phyloP scores from a whole-genome alignment of 164 flowering plant species.

The Liquidambar formosana region DNA sequence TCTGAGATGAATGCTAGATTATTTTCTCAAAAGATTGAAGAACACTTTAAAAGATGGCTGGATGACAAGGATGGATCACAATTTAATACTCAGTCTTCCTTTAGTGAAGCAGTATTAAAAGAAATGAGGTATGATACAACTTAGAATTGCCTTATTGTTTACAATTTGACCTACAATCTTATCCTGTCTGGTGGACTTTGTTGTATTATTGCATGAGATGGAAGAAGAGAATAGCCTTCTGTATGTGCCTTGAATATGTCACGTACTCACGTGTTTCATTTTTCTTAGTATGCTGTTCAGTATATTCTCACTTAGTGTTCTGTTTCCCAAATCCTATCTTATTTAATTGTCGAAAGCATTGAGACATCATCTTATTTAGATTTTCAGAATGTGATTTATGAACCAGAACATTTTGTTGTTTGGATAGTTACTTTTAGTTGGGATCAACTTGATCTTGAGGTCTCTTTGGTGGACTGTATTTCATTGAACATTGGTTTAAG shows the following conservation, averaged over 20 bases:
- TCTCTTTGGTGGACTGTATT: not conserved
- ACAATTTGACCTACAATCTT: not conserved
- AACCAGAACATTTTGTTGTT: not conserved
- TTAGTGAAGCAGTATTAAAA: conserved; percentile 24
- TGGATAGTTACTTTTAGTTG: not conserved
- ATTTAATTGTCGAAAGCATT: not conserved
- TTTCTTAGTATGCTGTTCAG: not conserved
- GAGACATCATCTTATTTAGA: not conserved
- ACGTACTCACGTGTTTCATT: too few species aligned
- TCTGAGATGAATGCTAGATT: conserved; percentile 30
- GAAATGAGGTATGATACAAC: conserved; percentile 45
- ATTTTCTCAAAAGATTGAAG: conserved; percentile 34
- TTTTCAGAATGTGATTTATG: not conserved
- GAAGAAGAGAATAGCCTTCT: not conserved
- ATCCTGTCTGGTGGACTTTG: not conserved
- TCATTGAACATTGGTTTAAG: not conserved
- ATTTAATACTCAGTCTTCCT: conserved; percentile 5
- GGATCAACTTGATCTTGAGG: not conserved
- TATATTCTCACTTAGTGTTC: not conserved
- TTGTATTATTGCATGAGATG: not conserved
- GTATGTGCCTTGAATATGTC: too few species aligned
- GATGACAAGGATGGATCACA: conserved; percentile 19
- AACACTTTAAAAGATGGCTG: conserved; percentile 28
- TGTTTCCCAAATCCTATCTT: not conserved
- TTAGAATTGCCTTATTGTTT: conserved; percentile 5